These are phyloP conservation scores for Pezicula carpinea DNA, from an alignment of 2,329 filamentous ascomycete species.

Conservation along the genomic window DNA sequence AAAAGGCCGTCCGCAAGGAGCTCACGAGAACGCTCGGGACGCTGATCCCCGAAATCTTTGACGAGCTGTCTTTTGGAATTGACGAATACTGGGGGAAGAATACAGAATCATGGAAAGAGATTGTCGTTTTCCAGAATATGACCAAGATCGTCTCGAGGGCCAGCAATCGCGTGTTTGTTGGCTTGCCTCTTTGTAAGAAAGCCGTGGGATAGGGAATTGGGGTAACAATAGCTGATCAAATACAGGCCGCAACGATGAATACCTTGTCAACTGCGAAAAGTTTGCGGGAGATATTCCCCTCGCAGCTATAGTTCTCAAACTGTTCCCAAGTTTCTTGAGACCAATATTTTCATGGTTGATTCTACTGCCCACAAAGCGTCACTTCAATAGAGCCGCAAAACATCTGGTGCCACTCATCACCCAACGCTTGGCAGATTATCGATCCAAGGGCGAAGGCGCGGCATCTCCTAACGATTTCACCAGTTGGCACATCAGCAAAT, in stretches of 20 bases:
- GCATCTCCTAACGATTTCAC: constrained; percentile 18
- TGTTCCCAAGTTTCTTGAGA: constrained; percentile 21
- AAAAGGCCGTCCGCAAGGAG: constrained; percentile 24
- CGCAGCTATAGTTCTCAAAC: constrained; percentile 22
- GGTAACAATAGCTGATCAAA: background rate
- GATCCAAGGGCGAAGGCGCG: constrained; percentile 2
- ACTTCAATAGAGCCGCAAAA: constrained; percentile 18
- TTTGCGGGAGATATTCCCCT: constrained; percentile 28
- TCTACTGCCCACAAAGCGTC: constrained; percentile 23
- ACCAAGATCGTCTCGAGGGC: constrained; percentile 33
- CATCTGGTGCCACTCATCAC: constrained; percentile 24
- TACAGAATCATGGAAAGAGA: constrained; percentile 30
- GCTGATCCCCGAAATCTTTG: constrained; percentile 17
- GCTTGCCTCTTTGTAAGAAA: constrained; percentile 33
- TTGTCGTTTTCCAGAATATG: constrained; percentile 27
- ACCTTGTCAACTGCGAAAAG: constrained; percentile 24
- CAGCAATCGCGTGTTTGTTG: constrained; percentile 41
- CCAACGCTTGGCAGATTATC: constrained; percentile 8
- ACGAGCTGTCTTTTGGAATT: constrained; percentile 11
- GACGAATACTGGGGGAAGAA: constrained; percentile 23
- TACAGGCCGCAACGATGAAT: constrained; percentile 25
- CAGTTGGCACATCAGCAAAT: constrained; percentile 21
- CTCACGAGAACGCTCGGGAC: constrained; percentile 26
- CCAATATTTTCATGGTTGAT: constrained; percentile 24
- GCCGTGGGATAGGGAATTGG: background rate